A percentile compares a stretch with the other conserved stretches of the same genome.
These are phyloP conservation scores for Colletotrichum noveboracense DNA, from an alignment of 2,329 filamentous ascomycete species.

Conservation along the genomic window DNA sequence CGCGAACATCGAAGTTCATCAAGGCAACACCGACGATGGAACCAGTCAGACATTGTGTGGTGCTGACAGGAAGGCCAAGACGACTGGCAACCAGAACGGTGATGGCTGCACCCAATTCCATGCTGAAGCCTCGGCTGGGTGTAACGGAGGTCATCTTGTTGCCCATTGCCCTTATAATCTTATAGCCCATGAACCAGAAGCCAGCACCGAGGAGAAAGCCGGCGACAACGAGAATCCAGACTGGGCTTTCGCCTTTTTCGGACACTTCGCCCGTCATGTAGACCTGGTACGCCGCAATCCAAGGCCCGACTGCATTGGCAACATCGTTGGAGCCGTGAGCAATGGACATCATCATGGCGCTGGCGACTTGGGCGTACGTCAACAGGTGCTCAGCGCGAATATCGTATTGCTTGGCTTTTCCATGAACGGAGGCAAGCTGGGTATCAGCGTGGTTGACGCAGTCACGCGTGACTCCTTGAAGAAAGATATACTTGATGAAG, in stretches of 20 bases:
- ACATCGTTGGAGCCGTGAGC: slow-evolving; percentile 50
- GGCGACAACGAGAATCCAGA: slow-evolving; percentile 42
- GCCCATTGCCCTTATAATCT: not conserved
- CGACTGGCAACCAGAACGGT: slow-evolving; percentile 28
- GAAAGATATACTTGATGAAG: slow-evolving; percentile 25
- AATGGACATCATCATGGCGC: slow-evolving; percentile 45
- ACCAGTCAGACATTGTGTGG: slow-evolving; percentile 31
- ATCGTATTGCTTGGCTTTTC: slow-evolving; percentile 46
- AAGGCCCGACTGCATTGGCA: slow-evolving; percentile 46
- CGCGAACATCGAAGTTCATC: slow-evolving; percentile 26
- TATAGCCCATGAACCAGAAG: slow-evolving; percentile 43
- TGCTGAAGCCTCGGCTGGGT: no score
- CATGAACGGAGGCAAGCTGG: slow-evolving; percentile 24
- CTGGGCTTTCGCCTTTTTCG: slow-evolving; percentile 35
- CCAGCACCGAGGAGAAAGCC: slow-evolving; percentile 42
- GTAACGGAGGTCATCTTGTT: slow-evolving; percentile 27
- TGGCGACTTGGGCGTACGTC: slow-evolving; percentile 47
- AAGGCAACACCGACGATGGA: slow-evolving; percentile 28
- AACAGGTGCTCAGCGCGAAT: slow-evolving; percentile 51
- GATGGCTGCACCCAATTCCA: slow-evolving; percentile 21
- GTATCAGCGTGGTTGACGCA: slow-evolving; percentile 29
- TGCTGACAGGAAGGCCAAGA: slow-evolving; percentile 29
- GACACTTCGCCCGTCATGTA: slow-evolving; percentile 34
- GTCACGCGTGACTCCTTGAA: slow-evolving; percentile 28
- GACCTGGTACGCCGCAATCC: slow-evolving; percentile 40